phyloP scores from a whole-genome alignment of 2,329 filamentous ascomycete genomes.

The Fusarium humuli region DNA sequence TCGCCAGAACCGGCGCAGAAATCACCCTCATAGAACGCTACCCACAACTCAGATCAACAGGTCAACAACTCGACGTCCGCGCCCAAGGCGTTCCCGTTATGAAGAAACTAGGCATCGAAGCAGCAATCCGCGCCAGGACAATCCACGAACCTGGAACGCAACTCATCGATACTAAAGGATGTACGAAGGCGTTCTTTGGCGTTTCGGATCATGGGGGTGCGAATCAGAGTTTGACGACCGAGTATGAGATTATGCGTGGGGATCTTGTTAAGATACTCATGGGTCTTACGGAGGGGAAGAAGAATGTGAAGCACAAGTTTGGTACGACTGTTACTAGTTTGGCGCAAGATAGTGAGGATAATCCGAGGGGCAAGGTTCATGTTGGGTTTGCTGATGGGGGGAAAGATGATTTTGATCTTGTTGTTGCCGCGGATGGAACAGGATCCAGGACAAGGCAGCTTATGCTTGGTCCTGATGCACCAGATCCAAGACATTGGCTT shows the following conservation, averaged over 20 bases:
- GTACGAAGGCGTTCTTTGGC: neutral
- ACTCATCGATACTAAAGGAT: neutral
- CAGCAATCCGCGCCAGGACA: slow-evolving; percentile 6
- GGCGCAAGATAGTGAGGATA: slow-evolving; percentile 3
- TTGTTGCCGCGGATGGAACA: slow-evolving; percentile 19
- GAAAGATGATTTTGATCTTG: slow-evolving; percentile 15
- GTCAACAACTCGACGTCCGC: slow-evolving; percentile 22
- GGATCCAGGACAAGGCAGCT: slow-evolving; percentile 18
- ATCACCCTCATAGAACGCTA: slow-evolving; percentile 27
- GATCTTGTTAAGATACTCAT: slow-evolving; percentile 9
- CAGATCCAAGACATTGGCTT: slow-evolving; percentile 19
- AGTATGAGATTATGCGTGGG: slow-evolving; percentile 17
- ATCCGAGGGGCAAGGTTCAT: slow-evolving; percentile 15
- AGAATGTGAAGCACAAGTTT: slow-evolving; percentile 16
- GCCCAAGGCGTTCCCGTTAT: slow-evolving; percentile 14
- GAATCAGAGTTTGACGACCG: slow-evolving; percentile 4
- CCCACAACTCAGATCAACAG: neutral
- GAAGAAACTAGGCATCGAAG: slow-evolving; percentile 31
- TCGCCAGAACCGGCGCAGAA: slow-evolving; percentile 23
- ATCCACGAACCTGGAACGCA: slow-evolving; percentile 3
- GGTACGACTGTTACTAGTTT: slow-evolving; percentile 3
- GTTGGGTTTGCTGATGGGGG: neutral
- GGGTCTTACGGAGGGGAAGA: slow-evolving; percentile 1
- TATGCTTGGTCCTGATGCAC: slow-evolving; percentile 27
- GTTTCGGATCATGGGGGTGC: neutral